Evolutionary conservation across 179 eudicot species (phyloP).

Genomic region (Heliamphora pulchella): DNA sequence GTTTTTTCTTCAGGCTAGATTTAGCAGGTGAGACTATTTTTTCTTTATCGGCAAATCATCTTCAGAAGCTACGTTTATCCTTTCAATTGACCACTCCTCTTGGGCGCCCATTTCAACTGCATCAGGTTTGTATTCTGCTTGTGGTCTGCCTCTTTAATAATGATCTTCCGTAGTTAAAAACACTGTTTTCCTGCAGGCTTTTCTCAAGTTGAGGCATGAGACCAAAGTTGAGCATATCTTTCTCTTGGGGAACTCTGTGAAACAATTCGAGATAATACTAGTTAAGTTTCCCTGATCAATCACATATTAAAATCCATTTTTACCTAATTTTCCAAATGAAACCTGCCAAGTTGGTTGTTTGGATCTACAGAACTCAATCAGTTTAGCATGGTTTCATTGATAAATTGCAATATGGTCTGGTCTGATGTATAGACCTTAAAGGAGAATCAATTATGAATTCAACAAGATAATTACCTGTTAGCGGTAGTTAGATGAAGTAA

Average conservation of each 20-base stretch:
- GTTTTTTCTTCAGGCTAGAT: slow-evolving; percentile 40
- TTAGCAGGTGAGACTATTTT: slow-evolving; percentile 47
- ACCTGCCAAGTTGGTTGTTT: not conserved
- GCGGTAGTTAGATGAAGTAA: not conserved
- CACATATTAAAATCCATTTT: not conserved
- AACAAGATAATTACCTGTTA: not conserved
- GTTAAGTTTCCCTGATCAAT: slow-evolving; percentile 34
- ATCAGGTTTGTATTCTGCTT: slow-evolving; percentile 49
- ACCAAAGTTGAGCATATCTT: slow-evolving; percentile 82
- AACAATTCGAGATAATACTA: slow-evolving; percentile 53
- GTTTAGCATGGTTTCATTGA: not conserved
- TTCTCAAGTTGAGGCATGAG: slow-evolving; percentile 75
- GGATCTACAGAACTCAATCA: not conserved
- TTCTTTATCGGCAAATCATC: slow-evolving; percentile 80
- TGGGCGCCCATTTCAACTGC: slow-evolving; percentile 68
- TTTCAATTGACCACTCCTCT: slow-evolving; percentile 62
- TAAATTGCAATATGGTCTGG: not conserved
- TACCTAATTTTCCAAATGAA: not conserved
- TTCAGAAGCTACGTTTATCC: slow-evolving; percentile 73
- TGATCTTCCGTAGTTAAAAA: not conserved
- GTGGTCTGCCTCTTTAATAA: slow-evolving; percentile 10
- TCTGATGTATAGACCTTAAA: not conserved
- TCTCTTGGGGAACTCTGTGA: slow-evolving; percentile 57
- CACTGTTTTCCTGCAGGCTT: slow-evolving; percentile 42
- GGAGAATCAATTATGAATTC: not conserved